Conservation (phyloP, 208 protist genomes). For the Trypanosoma scelopori region DNA sequence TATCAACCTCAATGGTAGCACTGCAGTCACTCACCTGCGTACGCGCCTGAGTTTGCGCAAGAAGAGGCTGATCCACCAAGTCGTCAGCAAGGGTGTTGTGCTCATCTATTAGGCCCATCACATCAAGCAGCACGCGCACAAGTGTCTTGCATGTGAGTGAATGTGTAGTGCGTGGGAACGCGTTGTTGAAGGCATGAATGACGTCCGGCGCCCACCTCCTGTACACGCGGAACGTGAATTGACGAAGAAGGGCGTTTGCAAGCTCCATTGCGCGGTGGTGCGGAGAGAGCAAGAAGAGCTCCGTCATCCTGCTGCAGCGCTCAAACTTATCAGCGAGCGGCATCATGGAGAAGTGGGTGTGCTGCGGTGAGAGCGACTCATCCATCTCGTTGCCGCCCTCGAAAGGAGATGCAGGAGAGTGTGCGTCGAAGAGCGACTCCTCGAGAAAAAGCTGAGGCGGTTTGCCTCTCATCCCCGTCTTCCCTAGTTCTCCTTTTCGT, state of each 20-base stretch:
- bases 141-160: slow-evolving; percentile 15
- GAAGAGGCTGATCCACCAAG: background rate
- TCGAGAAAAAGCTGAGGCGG: slow-evolving; percentile 8
- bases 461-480: background rate
- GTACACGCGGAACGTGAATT: slow-evolving; percentile 25
- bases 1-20: background rate
- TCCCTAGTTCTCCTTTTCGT: background rate
- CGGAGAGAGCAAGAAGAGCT: slow-evolving; percentile 8
- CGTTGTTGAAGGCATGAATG: slow-evolving; percentile 20
- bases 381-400: background rate
- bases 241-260: slow-evolving; percentile 24
- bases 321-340: slow-evolving; percentile 2
- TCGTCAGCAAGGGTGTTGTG: background rate
- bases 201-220: slow-evolving; percentile 2
- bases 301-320: background rate
- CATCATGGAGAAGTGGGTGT: background rate
- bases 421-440: slow-evolving; percentile 12
- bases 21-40: background rate
- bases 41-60: background rate
- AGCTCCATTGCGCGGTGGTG: slow-evolving; percentile 10
- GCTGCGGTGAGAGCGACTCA: background rate
- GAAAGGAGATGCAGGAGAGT: background rate
- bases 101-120: slow-evolving; percentile 15
- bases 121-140: slow-evolving; percentile 17
- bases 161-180: slow-evolving; percentile 11